Evolutionary conservation across 225 moss, liverwort and hornwort species (phyloP), one percentile per base, ranked within the genome.

Genomic region (Straminergon stramineum): DNA sequence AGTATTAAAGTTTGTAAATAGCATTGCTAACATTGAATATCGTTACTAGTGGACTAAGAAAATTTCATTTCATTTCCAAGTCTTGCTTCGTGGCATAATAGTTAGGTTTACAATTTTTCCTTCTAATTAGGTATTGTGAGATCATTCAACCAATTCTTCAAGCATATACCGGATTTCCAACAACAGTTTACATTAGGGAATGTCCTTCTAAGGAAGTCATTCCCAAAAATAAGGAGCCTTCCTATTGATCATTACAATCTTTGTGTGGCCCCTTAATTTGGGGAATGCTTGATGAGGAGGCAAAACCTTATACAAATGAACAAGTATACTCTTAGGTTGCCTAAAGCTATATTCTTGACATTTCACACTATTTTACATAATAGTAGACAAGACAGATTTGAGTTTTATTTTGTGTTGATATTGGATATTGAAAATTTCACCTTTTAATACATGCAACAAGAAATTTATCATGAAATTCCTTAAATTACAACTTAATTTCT

Each of bases 81-180:
- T 21, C 23, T 22, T 22, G 2, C n/a, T 23, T 0, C 22, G 2
- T n/a, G 2, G n/a, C 1, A 70, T 0, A 23, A 70, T 39, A 22
- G 39, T 39, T 13, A n/a, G 0, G 1, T n/a, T 22, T 0, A 39
- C 1, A 13, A 1, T 23, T 24, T 70, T 5, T 4, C 14, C 13
- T 70, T 23, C 22, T 13, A n/a, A 39, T 69, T 0, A 4, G 13
- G 23, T n/a, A 7, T 69, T n/a, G 0, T 21, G 1, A 68, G 12
- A n/a, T 68, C 22, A 13, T 69, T 4, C 6, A 22, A 37, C 19
- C 21, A 68, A 68, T 21, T 68, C 32, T 35, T 68, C 12, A 21
- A 68, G 22, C 13, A n/a, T 23, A n/a, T 13, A 69, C 23, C 7
- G 6, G 24, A 70, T 69, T 22, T 21, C 13, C 4, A n/a, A 2